Evolutionary conservation across 2,329 filamentous ascomycete genomes (phyloP), one percentile per base, ranked within the genome.

Genomic region (Penicillium brasilianum): DNA sequence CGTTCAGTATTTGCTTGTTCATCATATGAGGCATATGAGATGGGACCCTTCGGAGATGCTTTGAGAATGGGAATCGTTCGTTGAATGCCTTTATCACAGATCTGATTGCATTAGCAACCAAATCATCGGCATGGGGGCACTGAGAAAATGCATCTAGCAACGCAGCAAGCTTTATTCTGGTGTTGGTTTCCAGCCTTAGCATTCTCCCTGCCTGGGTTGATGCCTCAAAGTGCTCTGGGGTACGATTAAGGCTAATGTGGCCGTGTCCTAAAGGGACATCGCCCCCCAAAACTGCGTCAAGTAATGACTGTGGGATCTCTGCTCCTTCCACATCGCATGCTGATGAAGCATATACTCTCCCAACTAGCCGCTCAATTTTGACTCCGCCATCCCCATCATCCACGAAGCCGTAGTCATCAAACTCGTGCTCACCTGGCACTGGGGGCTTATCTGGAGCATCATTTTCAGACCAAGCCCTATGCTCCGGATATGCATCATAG

Each of bases 1-100:
- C 53, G 32, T 39, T 48, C 3, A 55, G 44, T 20, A 55, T 46
- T 46, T 55, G 53, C 53, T 55, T 55, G 53, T 55, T 55, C 22
- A 55, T 46, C 53, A 55, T 55, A 34, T 55, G 53, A 44, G 53
- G 53, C 53, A 55, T 55, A 28, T 55, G 53, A 55, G 53, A 55
- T n/a, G 53, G 53, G 37, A 55, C 53, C 22, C 53, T 44, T 8
- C 53, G 53, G 39, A 55, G 53, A 25, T 55, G 53, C 30, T 48
- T 55, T 46, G 53, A 55, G 16, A 36, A 30, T 22, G 10, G 16
- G 25, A 55, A 55, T 20, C 41, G 37, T 36, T 41, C 30, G 39
- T 55, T 55, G 41, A 46, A 55, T 46, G 53, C 41, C 28, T 55
- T 55, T 44, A 55, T 55, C 53, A 55, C 53, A 46, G 53, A 55